Evolutionary conservation across 139 green algal species (phyloP), one percentile per base, ranked within the genome.

Genomic region (Chlorokybus atmophyticus): DNA sequence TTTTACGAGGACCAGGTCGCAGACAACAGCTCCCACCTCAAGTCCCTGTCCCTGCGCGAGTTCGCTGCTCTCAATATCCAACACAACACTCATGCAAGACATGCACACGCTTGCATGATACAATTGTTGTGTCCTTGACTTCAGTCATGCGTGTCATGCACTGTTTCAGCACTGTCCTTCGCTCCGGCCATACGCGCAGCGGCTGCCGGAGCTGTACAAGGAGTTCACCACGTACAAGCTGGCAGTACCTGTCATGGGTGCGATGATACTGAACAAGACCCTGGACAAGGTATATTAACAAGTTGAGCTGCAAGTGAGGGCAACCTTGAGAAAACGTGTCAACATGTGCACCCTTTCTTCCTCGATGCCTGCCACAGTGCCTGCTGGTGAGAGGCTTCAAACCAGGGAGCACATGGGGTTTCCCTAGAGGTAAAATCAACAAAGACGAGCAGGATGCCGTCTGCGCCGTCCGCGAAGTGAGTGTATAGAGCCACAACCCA

Each of bases 401-500:
- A 47, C 59, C 67, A 40, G 66, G 63, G 29, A 68, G 75, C n/a
- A 70, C 67, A 26, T 96, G 89, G 89, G 83, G 87, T 35, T 96
- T 96, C 70, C 88, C 88, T 0, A 79, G 79, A 8, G 88, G 88
- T 40, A 96, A 96, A 66, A 71, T 93, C 32, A 82, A 82, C 69
- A 79, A 83, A 41, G 75, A 80, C 24, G 88, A 96, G 64, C 68
- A 64, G 1, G 84, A 94, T 55, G 50, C 62, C 2, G 61, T 77
- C 25, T 94, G 87, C 67, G 88, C 87, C 2, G 57, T 77, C 10
- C 74, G 87, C n/a, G 87, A 95, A 80, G 86, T 90, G 57, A 32
- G 29, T 39, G 19, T n/a, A n/a, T n/a, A n/a, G n/a, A n/a, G n/a
- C n/a, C n/a, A n/a, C n/a, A n/a, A n/a, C n/a, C n/a, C n/a, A n/a